Evolutionary conservation across 139 green algal genomes (phyloP).

Genomic region (Micractinium sp.): DNA sequence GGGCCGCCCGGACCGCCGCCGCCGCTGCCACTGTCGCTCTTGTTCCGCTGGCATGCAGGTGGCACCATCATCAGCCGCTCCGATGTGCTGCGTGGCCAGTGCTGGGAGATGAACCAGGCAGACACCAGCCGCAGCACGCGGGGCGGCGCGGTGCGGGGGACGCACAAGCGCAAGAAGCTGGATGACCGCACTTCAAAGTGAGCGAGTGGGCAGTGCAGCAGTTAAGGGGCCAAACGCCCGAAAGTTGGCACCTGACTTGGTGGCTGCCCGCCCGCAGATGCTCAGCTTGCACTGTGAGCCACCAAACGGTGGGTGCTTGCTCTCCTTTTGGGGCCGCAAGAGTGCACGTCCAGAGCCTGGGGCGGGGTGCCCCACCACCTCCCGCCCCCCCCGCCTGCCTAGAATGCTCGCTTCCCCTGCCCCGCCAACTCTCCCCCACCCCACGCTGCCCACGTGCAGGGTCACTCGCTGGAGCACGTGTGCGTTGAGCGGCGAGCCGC

Average conservation of each 20-base stretch:
- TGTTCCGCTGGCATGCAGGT: background rate
- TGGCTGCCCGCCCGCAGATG: too few relatives aligned
- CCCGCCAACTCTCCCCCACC: background rate
- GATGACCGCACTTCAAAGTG: constrained; percentile 10
- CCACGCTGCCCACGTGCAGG: background rate
- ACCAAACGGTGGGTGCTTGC: background rate
- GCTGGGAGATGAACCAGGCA: constrained; percentile 35
- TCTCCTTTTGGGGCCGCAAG: too few relatives aligned
- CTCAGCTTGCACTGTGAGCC: background rate
- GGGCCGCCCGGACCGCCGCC: background rate
- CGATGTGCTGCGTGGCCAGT: constrained; percentile 56
- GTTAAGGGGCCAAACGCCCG: background rate
- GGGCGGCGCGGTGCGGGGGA: constrained; percentile 39
- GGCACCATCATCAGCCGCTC: constrained; percentile 50
- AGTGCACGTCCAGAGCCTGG: too few relatives aligned
- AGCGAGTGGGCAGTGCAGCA: background rate
- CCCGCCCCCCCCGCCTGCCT: background rate
- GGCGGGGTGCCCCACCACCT: too few relatives aligned
- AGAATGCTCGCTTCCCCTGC: background rate
- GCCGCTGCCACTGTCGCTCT: background rate
- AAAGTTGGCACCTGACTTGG: too few relatives aligned
- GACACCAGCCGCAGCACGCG: constrained; percentile 51
- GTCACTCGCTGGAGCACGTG: constrained; percentile 54
- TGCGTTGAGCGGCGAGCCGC: constrained; percentile 47
- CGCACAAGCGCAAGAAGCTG: constrained; percentile 6